These are phyloP conservation scores for Dendrobium chrysotoxum DNA, from an alignment of 106 monocot genomes.

Conservation along the genomic window DNA sequence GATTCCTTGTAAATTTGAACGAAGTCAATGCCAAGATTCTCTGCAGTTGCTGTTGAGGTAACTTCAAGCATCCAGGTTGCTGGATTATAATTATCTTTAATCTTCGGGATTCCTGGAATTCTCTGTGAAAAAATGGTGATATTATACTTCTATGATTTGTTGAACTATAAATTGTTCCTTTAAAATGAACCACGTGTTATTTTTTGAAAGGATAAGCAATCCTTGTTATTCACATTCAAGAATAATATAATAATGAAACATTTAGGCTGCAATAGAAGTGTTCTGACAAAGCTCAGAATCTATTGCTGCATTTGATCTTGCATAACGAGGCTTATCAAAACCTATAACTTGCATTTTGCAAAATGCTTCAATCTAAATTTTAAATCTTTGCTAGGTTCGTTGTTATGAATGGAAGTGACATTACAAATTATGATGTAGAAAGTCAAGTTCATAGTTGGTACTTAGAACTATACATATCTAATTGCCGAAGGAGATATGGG, in stretches of 20 bases:
- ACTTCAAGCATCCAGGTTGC: conserved; percentile 28
- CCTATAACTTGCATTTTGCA: no score
- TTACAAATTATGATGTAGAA: no score
- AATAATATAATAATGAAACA: background rate
- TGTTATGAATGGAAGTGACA: no score
- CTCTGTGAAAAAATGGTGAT: conserved; percentile 2
- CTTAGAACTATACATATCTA: no score
- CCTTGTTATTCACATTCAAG: background rate
- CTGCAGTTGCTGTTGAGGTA: conserved; percentile 11
- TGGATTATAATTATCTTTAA: conserved; percentile 19
- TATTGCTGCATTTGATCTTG: no score
- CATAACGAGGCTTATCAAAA: no score
- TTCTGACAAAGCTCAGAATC: no score
- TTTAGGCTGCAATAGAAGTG: background rate
- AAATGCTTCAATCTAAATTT: no score
- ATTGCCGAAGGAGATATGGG: no score
- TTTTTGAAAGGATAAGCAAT: background rate
- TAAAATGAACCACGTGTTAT: no score
- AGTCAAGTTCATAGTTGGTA: no score
- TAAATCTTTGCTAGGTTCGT: no score
- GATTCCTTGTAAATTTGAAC: conserved; percentile 6
- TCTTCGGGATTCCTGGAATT: conserved; percentile 11
- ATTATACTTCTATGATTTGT: background rate
- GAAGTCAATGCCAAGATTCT: conserved; percentile 11
- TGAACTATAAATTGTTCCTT: background rate